These are phyloP conservation scores for Alnus glutinosa DNA, from an alignment of 306 rosid genomes.

Conservation along the genomic window DNA sequence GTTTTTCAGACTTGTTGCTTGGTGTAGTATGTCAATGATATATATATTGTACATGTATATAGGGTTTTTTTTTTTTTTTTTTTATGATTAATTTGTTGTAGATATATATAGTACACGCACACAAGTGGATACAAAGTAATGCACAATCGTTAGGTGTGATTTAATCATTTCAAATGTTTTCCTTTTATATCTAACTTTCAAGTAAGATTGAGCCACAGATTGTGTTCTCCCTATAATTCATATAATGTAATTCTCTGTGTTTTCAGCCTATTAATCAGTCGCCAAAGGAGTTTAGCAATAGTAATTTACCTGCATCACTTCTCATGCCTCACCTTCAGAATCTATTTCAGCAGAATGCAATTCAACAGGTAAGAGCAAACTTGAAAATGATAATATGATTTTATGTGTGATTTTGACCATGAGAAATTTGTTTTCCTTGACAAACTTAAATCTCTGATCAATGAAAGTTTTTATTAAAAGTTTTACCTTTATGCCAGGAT, in stretches of 20 bases:
- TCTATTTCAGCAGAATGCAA: conserved; percentile 84
- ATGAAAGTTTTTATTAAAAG: conserved; percentile 26
- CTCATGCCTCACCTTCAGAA: conserved; percentile 86
- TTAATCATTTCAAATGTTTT: background rate
- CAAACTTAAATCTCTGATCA: conserved; percentile 12
- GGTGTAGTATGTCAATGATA: background rate
- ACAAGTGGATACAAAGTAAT: background rate
- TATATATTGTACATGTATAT: background rate
- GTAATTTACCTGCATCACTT: conserved; percentile 60
- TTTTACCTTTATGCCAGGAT: conserved; percentile 61
- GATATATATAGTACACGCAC: too few species aligned
- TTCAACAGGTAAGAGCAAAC: conserved; percentile 80
- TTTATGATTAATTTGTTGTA: background rate
- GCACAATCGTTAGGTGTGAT: background rate
- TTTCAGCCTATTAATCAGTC: conserved; percentile 61
- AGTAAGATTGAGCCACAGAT: background rate
- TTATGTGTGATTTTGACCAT: conserved; percentile 19
- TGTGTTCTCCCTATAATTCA: conserved; percentile 16
- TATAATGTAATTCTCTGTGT: conserved; percentile 23
- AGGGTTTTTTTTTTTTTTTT: too few species aligned
- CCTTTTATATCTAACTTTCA: background rate
- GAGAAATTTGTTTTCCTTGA: conserved; percentile 20
- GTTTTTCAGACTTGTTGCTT: background rate
- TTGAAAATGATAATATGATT: conserved; percentile 17
- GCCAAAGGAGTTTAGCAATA: conserved; percentile 60